Base-by-base conservation (phyloP, 2,329 filamentous ascomycete genomes). In the Xylaria sp. region DNA sequence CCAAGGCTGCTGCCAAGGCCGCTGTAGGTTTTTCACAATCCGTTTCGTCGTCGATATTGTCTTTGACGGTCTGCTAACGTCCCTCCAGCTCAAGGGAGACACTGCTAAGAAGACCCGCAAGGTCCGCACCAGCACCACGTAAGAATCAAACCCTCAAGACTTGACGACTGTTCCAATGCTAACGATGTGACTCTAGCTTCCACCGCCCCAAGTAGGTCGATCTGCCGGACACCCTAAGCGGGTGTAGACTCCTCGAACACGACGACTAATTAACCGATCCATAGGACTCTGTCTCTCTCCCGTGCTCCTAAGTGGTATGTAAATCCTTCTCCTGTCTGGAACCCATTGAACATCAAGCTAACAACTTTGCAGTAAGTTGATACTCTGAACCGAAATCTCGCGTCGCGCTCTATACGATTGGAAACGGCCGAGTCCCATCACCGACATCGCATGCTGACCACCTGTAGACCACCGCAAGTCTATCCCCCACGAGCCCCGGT, bases 1-100 rank as follows among this genome's bases (percentile, higher is more conserved):
- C 94, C 81, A 89, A 87, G 74, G 87, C 88, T 76, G 94, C 94
- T 78, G 90, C 94, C 74, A 97, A 99, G 86, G 90, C 94, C 78
- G 90, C 92, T 75, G 88, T 97, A 64, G 51, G 62, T 64, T 16
- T 55, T 23, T 47, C 35, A 53, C 3, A 2, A 16, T 48, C 50
- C 19, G 23, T 16, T 34, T 74, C 91, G 91, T 83, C 93, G 92
- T 79, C 96, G 92, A 83, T 53, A 4, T 44, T 16, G 34, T 49
- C 37, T 47, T 54, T 30, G 46, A 34, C 37, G n/a, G 10, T 16
- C 52, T 23, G 47, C 60, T 63, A 48, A 63, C 56, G 48, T 46
- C 42, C 42, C 42, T 49, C 18, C 57, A 63, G 52, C 54, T 59
- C 30, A 50, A 56, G 9, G 65, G 84, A 80, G 74, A 78, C 68